phyloP scores from a whole-genome alignment of 768 basidiomycete species.

The Lactarius evosmus region DNA sequence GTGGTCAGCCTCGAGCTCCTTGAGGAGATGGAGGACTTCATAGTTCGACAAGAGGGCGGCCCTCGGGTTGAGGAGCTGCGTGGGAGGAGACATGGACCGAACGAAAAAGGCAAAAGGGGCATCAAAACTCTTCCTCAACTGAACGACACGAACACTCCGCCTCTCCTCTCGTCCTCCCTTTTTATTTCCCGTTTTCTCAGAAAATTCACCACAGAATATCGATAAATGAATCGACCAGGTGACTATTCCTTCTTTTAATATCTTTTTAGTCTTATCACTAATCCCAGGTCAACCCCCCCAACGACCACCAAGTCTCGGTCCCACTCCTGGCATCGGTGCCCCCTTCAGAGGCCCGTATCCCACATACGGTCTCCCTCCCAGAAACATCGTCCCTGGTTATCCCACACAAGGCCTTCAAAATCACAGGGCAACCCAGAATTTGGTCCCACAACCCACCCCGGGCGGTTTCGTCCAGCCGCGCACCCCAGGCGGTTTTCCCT shows the following conservation, averaged over 20 bases:
- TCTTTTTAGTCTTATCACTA: slow-evolving; percentile 16
- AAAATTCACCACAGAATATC: background rate
- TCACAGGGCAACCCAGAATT: slow-evolving; percentile 58
- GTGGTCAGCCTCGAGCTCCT: slow-evolving; percentile 73
- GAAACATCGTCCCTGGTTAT: slow-evolving; percentile 53
- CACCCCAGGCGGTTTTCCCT: slow-evolving; percentile 59
- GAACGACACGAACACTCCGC: background rate
- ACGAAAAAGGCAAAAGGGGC: slow-evolving; percentile 23
- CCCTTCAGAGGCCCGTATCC: slow-evolving; percentile 58
- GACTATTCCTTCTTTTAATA: slow-evolving; percentile 4
- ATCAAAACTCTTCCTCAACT: slow-evolving; percentile 9
- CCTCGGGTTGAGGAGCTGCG: slow-evolving; percentile 63
- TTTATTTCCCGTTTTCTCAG: background rate
- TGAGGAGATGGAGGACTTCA: slow-evolving; percentile 78
- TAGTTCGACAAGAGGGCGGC: slow-evolving; percentile 84
- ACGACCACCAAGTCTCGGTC: slow-evolving; percentile 70
- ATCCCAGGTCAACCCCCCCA: slow-evolving; percentile 74
- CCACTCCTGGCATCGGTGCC: slow-evolving; percentile 56
- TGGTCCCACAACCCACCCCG: slow-evolving; percentile 57
- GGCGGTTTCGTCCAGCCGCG: slow-evolving; percentile 60
- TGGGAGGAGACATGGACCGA: background rate
- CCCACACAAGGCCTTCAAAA: slow-evolving; percentile 48
- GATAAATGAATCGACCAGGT: slow-evolving; percentile 40
- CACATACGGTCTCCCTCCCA: slow-evolving; percentile 59
- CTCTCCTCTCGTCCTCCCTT: background rate